Evolutionary conservation across 1,284 basidiomycete species (phyloP), one percentile per base, ranked within the genome.

Genomic region (Leccinum angustisporum): DNA sequence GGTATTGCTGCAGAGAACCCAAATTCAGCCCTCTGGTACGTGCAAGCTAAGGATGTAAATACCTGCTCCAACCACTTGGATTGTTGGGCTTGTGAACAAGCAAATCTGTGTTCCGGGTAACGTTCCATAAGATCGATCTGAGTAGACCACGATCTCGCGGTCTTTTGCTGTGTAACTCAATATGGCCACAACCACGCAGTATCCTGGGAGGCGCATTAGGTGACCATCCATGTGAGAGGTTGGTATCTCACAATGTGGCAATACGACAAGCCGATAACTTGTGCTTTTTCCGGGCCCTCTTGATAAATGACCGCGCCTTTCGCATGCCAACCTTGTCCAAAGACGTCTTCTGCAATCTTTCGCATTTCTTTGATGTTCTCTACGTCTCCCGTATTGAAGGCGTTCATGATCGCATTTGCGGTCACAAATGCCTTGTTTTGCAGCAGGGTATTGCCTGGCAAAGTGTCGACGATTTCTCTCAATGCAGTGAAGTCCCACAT

Each of bases 41-140:
- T 25, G 2, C 7, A 34, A 36, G 25, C 14, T 36, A 52, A n/a
- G 18, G 9, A 51, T 11, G 16, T 27, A 7, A 56, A 65, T 56
- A 86, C 85, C 79, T 90, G 75, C 72, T 97, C 94, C 27, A 95
- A 84, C 97, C 97, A 99, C 73, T 96, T 95, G 81, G 89, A 98
- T 76, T 99, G 97, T 72, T 98, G 95, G 0, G 95, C 96, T 61
- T 93, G 92, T 52, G 90, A 93, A 64, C 92, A 92, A 1, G 90
- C 86, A 77, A 98, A 99, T n/a, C 92, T 85, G 72, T 97, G 94
- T 76, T 99, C 97, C 0, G 95, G 94, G 76, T 96, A 99, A 27
- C 96, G 87, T 27, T 96, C 90, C 89, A 98, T 98, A 57, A 98
- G 84, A 73, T 98, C 94, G 25, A 96, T 80, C 76, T 97, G 92